These are phyloP conservation scores for Xylona heveae DNA, from an alignment of 495 filamentous ascomycete genomes.

Conservation along the genomic window DNA sequence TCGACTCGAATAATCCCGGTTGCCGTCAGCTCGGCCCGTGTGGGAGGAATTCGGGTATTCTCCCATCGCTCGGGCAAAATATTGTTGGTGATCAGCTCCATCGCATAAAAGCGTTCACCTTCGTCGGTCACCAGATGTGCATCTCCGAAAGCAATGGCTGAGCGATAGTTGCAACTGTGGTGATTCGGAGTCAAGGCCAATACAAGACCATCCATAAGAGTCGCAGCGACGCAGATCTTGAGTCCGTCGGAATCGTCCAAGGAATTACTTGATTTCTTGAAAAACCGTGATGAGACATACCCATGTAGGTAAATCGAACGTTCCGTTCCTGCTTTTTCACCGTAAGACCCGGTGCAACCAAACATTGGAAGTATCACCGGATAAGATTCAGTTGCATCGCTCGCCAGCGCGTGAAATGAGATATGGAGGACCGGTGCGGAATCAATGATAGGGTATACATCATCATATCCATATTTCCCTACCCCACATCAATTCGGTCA, in stretches of 20 bases:
- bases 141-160: slow-evolving; percentile 56
- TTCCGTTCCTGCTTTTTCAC: slow-evolving; percentile 28
- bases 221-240: slow-evolving; percentile 44
- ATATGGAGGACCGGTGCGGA: slow-evolving; percentile 57
- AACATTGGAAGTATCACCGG: slow-evolving; percentile 75
- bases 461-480: too few species aligned
- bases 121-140: slow-evolving; percentile 41
- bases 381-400: slow-evolving; percentile 38
- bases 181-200: slow-evolving; percentile 43
- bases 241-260: slow-evolving; percentile 18
- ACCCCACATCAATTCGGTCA: too few species aligned
- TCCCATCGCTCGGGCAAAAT: slow-evolving; percentile 49
- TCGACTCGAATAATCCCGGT: slow-evolving; percentile 54
- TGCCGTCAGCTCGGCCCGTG: slow-evolving; percentile 49
- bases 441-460: slow-evolving; percentile 73
- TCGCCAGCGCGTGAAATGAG: slow-evolving; percentile 42
- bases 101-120: slow-evolving; percentile 63
- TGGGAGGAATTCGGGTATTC: slow-evolving; percentile 49
- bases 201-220: slow-evolving; percentile 36
- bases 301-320: slow-evolving; percentile 69
- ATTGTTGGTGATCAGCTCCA: slow-evolving; percentile 61
- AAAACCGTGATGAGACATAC: slow-evolving; percentile 62
- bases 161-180: slow-evolving; percentile 82
- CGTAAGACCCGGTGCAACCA: slow-evolving; percentile 58
- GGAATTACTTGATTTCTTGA: slow-evolving; percentile 35